Percentiles rank a stretch among this genome's conserved stretches.
phyloP scores from a whole-genome alignment of 2,329 filamentous ascomycete species.

The Salinomyces thailandicus region DNA sequence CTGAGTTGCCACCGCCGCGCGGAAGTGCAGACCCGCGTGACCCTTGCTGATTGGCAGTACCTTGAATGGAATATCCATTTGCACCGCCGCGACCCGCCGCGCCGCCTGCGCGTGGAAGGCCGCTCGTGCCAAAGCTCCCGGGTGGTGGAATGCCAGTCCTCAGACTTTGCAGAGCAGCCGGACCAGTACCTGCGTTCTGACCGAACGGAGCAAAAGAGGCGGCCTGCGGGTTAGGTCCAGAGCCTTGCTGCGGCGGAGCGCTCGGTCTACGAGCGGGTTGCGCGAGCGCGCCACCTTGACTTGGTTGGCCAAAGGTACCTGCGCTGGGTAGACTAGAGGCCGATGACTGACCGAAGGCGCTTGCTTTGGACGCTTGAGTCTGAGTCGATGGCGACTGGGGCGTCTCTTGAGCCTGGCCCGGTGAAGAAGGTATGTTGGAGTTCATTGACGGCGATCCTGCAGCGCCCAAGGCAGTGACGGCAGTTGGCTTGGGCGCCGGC shows the following conservation, averaged over 20 bases:
- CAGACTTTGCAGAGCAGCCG: constrained; percentile 12
- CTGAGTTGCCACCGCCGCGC: constrained; percentile 4
- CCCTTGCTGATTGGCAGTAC: constrained; percentile 3
- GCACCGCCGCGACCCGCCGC: constrained; percentile 11
- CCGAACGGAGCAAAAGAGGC: constrained; percentile 3
- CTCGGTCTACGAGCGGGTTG: constrained; percentile 8
- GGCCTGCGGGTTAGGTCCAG: constrained; percentile 7
- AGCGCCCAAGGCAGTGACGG: constrained; percentile 4
- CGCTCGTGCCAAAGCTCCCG: constrained; percentile 11
- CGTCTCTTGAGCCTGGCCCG: neutral
- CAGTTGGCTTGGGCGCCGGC: constrained; percentile 13
- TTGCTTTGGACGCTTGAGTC: constrained; percentile 12
- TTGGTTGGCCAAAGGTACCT: constrained; percentile 12
- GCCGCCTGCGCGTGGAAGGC: constrained; percentile 16
- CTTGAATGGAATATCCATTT: constrained; percentile 6
- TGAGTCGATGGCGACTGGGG: constrained; percentile 5
- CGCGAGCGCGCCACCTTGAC: constrained; percentile 5
- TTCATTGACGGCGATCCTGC: constrained; percentile 6
- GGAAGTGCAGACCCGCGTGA: constrained; percentile 8
- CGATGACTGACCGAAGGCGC: neutral
- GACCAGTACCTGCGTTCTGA: constrained; percentile 13
- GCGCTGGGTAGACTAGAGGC: constrained; percentile 1
- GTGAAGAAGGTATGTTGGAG: constrained; percentile 1
- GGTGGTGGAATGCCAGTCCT: constrained; percentile 15
- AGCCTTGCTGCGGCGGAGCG: neutral